Base-by-base conservation (phyloP, 2,329 filamentous ascomycete genomes). In the Pseudogymnoascus sp. region DNA sequence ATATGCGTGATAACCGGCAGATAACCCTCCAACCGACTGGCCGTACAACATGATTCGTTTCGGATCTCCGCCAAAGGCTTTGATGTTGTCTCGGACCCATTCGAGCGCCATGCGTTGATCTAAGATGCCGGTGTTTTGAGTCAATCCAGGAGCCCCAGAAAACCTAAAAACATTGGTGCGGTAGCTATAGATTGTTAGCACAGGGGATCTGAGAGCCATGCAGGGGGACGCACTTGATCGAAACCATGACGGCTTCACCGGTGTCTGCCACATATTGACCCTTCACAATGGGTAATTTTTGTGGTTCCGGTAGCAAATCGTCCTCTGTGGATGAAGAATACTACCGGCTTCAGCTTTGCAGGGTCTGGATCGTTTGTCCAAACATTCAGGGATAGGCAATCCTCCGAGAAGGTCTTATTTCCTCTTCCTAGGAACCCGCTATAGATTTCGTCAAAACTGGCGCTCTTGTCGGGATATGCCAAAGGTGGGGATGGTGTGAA, bases 1-100 rank as follows among this genome's bases (percentile, higher is more conserved):
- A 60, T 64, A 70, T 26, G 62, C 53, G 60, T 70, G 64, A 33
- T 63, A 66, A 44, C 67, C 69, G 3, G 65, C 66, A 1, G 68
- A 68, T 6, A 65, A 60, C 23, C 64, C 66, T 1, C 70, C 70
- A 26, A 68, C 70, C 13, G 67, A 70, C 62, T 71, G 65, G 6
- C 70, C 70, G 38, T 71, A 70, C 13, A 71, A 59, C 6, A 69
- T 71, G 38, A 72, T 72, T 4, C 65, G 63, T 17, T 50, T 46
- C 1, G 75, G 75, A 65, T 87, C 80, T 1, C 84, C 85, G 0
- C 84, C 84, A 71, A 88, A 85, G 3, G 72, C 74, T 3, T 72
- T 78, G 60, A 85, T 81, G 71, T 86, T 87, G 29, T 79, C 75
- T 65, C 77, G 76, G 42, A 87, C 79, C 85, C 84, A 88, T 63